Evolutionary conservation across 345 rosid genomes (phyloP).

Genomic region (Crucihimalaya himalaica): DNA sequence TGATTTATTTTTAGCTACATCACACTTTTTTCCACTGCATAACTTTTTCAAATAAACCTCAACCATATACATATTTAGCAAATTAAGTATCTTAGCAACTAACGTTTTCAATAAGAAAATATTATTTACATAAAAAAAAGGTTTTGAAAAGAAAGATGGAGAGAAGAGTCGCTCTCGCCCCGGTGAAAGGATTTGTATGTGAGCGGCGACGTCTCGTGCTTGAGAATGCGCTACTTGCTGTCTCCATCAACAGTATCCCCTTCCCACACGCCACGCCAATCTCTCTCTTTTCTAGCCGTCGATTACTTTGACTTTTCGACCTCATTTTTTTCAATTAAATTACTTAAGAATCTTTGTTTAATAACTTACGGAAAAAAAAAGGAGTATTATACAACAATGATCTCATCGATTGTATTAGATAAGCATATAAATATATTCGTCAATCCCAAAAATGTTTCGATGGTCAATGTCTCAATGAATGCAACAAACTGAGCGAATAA

Average conservation of each 20-base stretch:
- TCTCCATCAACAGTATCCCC: slow-evolving; percentile 29
- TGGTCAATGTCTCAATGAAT: slow-evolving; percentile 16
- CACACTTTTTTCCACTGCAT: too few species aligned
- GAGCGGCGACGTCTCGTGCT: slow-evolving; percentile 39
- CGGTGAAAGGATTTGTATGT: slow-evolving; percentile 28
- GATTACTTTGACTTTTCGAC: slow-evolving; percentile 29
- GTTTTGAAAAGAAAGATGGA: neutral
- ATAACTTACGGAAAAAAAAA: neutral
- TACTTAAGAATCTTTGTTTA: neutral
- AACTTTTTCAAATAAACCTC: too few species aligned
- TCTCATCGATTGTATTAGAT: neutral
- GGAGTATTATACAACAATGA: neutral
- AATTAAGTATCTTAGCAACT: too few species aligned
- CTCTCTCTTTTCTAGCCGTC: slow-evolving; percentile 31
- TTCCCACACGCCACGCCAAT: slow-evolving; percentile 41
- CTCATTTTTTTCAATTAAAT: neutral
- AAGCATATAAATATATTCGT: neutral
- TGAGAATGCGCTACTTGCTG: slow-evolving; percentile 12
- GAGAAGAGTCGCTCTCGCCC: slow-evolving; percentile 30
- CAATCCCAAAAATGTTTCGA: neutral
- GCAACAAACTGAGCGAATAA: neutral
- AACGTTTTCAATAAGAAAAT: neutral
- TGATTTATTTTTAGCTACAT: too few species aligned
- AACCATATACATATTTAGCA: too few species aligned
- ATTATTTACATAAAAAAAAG: too few species aligned